Conservation (phyloP, 2,329 filamentous ascomycete genomes). For the Penicillium sp. region DNA sequence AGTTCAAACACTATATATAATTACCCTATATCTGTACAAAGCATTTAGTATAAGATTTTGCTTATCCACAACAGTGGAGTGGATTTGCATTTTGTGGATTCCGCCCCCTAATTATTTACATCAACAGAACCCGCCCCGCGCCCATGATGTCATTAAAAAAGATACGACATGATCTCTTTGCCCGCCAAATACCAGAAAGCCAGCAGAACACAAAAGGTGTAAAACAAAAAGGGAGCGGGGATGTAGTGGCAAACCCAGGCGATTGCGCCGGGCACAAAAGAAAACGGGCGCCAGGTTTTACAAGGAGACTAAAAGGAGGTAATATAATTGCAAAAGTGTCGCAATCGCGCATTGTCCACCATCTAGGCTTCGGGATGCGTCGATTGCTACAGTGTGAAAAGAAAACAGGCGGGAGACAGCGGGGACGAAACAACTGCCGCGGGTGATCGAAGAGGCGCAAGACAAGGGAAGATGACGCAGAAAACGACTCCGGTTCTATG, state of each 20-base stretch:
- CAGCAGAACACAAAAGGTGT: conserved; percentile 14
- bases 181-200: conserved; percentile 19
- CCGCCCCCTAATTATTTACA: conserved; percentile 34
- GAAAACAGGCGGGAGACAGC: conserved; percentile 15
- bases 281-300: not conserved
- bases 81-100: conserved; percentile 16
- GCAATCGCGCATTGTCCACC: conserved; percentile 25
- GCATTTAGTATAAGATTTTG: not conserved
- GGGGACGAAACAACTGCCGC: conserved; percentile 15
- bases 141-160: conserved; percentile 35
- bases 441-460: conserved; percentile 15
- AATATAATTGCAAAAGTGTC: conserved; percentile 19
- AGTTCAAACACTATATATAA: not conserved
- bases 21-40: conserved; percentile 3
- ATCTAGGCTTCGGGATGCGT: conserved; percentile 30
- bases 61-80: not conserved
- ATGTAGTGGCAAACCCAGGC: conserved; percentile 8
- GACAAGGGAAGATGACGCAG: conserved; percentile 25
- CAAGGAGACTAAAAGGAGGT: conserved; percentile 21
- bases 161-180: conserved; percentile 27
- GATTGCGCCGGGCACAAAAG: not conserved
- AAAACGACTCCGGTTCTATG: conserved; percentile 39
- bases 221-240: conserved; percentile 16
- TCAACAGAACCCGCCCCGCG: conserved; percentile 27
- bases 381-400: conserved; percentile 15